Evolutionary conservation across 495 filamentous ascomycete genomes (phyloP), one percentile per base, ranked within the genome.

Genomic region (Thermothielavioides terrestris): DNA sequence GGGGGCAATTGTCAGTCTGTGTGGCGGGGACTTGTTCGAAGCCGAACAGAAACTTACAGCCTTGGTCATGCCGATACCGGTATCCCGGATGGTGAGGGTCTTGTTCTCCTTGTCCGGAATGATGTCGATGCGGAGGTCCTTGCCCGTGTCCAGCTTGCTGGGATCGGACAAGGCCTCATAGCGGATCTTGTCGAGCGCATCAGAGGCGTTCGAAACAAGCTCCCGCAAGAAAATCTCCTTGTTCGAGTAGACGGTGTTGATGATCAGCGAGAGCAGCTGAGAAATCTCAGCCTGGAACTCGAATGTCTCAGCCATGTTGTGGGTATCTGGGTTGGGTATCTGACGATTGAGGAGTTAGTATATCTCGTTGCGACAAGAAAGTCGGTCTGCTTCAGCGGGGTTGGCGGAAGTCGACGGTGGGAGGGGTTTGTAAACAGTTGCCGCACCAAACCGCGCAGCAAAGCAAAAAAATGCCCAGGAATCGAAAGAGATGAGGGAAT

Each of bases 211-310:
- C 72, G 92, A 97, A 60, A 98, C 86, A 60, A 98, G 69, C 72
- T 98, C 92, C 82, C 92, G 79, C 59, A 98, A 76, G 83, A 97
- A 98, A 72, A 98, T 98, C 77, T 96, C 92, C 82, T 98, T 98
- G 81, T 98, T 98, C 56, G 90, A 95, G 83, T 98, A 98, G 77
- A 98, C 92, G 52, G 92, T 97, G 85, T 98, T 98, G 78, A 98
- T 97, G 75, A 98, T 97, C 65, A 98, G 83, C 54, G 85, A 89
- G 66, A 98, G 86, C 46, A 98, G 87, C 88, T 98, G 92, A 83
- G 89, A 95, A 72, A 97, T 97, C 85, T 96, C 91, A 85, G 90
- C 91, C 83, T 98, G 92, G 78, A 98, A 98, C 83, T 96, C 89
- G 77, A 96, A 96, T 52, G 88, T 94, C 77, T 95, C 86, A 67